Percentiles rank a stretch among this genome's conserved stretches.
Evolutionary conservation across 169 alveolate species (phyloP).

Genomic region (Eimeria sp.): DNA sequence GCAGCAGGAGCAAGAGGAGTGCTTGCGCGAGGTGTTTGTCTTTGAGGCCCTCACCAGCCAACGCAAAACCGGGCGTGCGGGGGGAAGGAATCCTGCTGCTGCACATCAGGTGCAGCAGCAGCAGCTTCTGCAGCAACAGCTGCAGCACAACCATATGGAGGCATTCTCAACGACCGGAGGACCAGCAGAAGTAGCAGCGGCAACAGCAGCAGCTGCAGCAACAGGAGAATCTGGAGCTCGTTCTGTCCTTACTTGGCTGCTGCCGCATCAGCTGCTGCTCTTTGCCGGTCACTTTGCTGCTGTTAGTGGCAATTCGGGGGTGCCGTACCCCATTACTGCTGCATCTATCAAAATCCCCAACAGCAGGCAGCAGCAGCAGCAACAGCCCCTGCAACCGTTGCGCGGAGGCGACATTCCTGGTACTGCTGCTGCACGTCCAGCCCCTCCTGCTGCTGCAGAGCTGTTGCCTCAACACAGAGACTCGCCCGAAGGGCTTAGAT

Average conservation of each 20-base stretch:
- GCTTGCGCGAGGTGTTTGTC: too few species aligned
- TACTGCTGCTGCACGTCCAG: neutral
- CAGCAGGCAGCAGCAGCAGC: slow-evolving; percentile 8
- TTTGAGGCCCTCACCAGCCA: too few species aligned
- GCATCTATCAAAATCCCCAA: neutral
- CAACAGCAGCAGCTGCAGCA: neutral
- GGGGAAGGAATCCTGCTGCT: too few species aligned
- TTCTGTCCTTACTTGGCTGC: slow-evolving; percentile 49
- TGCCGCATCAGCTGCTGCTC: slow-evolving; percentile 71
- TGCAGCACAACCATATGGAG: neutral
- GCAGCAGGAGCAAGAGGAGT: too few species aligned
- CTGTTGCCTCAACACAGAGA: neutral
- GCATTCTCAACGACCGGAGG: neutral
- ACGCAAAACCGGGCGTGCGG: too few species aligned
- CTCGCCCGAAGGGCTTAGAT: neutral
- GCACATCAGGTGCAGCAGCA: too few species aligned
- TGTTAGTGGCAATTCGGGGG: slow-evolving; percentile 69
- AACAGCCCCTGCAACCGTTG: slow-evolving; percentile 1
- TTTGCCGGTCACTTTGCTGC: slow-evolving; percentile 75
- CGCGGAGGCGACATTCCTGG: neutral
- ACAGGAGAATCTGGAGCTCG: neutral
- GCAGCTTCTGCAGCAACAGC: slow-evolving; percentile 10
- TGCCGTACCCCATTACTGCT: slow-evolving; percentile 53
- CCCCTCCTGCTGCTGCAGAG: slow-evolving; percentile 10
- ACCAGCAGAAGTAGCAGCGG: neutral